Conservation (phyloP, 2,329 filamentous ascomycete genomes). For the Neonectria neomacrospora region DNA sequence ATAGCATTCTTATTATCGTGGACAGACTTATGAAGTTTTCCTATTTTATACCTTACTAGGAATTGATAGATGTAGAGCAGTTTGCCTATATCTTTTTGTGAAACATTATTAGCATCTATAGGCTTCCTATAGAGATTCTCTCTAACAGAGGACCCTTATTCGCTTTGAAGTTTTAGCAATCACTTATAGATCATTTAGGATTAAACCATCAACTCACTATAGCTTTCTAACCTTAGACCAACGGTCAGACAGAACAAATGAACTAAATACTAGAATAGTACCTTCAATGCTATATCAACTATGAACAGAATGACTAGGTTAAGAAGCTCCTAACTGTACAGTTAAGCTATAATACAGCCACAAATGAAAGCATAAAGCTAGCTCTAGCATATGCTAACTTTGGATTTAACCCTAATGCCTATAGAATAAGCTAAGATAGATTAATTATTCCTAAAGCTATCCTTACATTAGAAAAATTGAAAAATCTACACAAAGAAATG, state of each 20-base stretch:
- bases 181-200: neutral
- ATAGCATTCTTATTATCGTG: constrained; percentile 24
- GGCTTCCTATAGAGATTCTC: constrained; percentile 9
- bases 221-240: neutral
- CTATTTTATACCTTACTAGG: constrained; percentile 16
- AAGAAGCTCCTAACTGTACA: neutral
- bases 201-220: neutral
- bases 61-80: constrained; percentile 13
- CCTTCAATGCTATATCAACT: neutral
- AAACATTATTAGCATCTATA: constrained; percentile 11
- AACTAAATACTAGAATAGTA: neutral
- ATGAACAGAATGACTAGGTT: constrained; percentile 9
- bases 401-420: too few relatives aligned
- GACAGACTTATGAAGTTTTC: constrained; percentile 9
- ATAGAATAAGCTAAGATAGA: too few relatives aligned
- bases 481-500: constrained; percentile 22
- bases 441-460: neutral
- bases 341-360: too few relatives aligned
- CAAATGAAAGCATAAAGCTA: too few relatives aligned
- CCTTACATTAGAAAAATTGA: neutral
- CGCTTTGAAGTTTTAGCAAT: neutral
- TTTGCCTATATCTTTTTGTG: constrained; percentile 14
- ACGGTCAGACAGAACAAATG: neutral
- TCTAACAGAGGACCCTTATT: neutral
- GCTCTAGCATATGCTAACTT: too few relatives aligned